Conservation (phyloP, 768 basidiomycete genomes). For the Leucosporidium scottii region DNA sequence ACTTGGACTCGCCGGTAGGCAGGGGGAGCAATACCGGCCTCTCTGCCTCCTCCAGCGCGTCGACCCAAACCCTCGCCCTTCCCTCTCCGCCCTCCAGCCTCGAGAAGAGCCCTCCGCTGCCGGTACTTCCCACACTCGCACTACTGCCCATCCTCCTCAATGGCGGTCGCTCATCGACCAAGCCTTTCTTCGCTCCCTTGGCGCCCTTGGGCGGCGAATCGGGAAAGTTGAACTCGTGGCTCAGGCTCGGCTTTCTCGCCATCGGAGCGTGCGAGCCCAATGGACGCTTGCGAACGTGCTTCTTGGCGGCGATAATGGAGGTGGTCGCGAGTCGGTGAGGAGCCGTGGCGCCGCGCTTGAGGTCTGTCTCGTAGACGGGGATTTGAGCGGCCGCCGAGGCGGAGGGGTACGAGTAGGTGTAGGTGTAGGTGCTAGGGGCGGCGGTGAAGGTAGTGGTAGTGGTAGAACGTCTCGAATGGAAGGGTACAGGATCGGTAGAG, state of each 20-base stretch:
- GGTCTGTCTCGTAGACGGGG: not conserved
- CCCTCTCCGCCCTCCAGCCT: not conserved
- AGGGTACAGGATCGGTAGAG: not conserved
- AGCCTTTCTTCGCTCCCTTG: not conserved
- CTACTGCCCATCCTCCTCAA: not conserved
- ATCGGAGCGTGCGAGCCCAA: conserved; percentile 32
- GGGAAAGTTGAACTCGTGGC: conserved; percentile 30
- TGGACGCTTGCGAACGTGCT: conserved; percentile 29
- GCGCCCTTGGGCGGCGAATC: conserved; percentile 17
- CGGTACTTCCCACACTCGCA: not conserved
- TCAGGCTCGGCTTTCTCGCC: conserved; percentile 25
- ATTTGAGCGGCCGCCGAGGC: not conserved
- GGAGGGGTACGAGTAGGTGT: conserved; percentile 16
- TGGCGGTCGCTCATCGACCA: not conserved
- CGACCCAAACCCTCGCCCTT: conserved; percentile 10
- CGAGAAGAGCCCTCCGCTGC: not conserved
- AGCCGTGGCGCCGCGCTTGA: too few species aligned
- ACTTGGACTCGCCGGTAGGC: too few species aligned
- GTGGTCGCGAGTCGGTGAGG: not conserved
- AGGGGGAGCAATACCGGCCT: not conserved
- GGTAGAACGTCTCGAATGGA: not conserved
- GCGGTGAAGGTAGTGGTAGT: not conserved
- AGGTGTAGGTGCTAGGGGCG: not conserved
- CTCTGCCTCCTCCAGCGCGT: not conserved
- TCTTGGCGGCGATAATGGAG: conserved; percentile 32